phyloP scores from a whole-genome alignment of 805 yeast species.

The Jamesozyma gamospora region DNA sequence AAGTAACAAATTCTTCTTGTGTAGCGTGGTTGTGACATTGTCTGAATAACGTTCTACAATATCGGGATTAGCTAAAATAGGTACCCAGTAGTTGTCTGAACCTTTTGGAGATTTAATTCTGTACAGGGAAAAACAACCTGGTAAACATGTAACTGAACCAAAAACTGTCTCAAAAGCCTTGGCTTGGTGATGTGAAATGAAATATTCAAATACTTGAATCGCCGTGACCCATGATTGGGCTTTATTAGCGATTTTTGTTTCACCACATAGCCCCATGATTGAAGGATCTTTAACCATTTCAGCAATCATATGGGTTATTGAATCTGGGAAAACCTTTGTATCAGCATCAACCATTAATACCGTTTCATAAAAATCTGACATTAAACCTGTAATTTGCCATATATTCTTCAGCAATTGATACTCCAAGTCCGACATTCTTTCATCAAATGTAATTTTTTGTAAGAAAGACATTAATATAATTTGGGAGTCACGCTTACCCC shows the following conservation, averaged over 20 bases:
- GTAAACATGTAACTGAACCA: constrained; percentile 90
- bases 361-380: constrained; percentile 73
- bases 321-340: constrained; percentile 79
- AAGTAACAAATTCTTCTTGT: constrained; percentile 71
- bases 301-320: constrained; percentile 81
- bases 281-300: constrained; percentile 79
- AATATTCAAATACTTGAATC: constrained; percentile 89
- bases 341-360: constrained; percentile 93
- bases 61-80: constrained; percentile 85
- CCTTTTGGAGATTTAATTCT: constrained; percentile 87
- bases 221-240: constrained; percentile 79
- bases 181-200: constrained; percentile 87
- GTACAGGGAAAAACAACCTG: constrained; percentile 91
- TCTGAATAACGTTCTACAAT: constrained; percentile 87
- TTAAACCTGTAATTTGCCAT: constrained; percentile 76
- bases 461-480: constrained; percentile 82
- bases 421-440: constrained; percentile 87
- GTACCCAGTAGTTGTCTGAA: constrained; percentile 76
- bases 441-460: constrained; percentile 81
- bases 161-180: constrained; percentile 92
- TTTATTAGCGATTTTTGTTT: constrained; percentile 83
- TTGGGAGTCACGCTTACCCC: constrained; percentile 95
- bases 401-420: constrained; percentile 64
- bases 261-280: constrained; percentile 92
- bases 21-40: constrained; percentile 73